Conservation (phyloP, 2,329 filamentous ascomycete species). For the Xylariales sp. region DNA sequence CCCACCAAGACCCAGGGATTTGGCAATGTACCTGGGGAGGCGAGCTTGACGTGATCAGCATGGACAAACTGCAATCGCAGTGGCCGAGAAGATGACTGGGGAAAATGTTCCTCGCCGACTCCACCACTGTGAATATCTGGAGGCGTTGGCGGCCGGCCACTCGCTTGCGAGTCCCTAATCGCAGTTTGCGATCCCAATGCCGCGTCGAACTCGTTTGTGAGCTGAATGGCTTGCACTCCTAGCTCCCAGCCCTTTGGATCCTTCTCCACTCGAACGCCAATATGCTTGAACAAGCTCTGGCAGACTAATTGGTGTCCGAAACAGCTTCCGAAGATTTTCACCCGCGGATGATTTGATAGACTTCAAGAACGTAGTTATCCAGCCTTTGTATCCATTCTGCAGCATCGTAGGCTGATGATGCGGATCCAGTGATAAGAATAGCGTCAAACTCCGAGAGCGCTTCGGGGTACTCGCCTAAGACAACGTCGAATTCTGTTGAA, state of each 20-base stretch:
- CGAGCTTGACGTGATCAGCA: slow-evolving; percentile 16
- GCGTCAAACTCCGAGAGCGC: slow-evolving; percentile 22
- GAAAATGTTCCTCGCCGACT: too few species aligned
- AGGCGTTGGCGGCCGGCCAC: neutral
- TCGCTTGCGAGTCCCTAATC: neutral
- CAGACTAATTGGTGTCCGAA: slow-evolving; percentile 33
- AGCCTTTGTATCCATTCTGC: slow-evolving; percentile 5
- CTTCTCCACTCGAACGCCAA: slow-evolving; percentile 14
- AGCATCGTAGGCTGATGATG: slow-evolving; percentile 12
- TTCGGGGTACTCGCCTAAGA: slow-evolving; percentile 25
- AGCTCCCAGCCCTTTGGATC: slow-evolving; percentile 19
- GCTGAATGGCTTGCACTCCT: slow-evolving; percentile 14
- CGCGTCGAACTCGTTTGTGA: slow-evolving; percentile 14
- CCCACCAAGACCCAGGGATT: slow-evolving; percentile 14
- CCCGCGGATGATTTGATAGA: slow-evolving; percentile 18
- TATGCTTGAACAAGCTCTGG: slow-evolving; percentile 24
- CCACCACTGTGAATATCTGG: too few species aligned
- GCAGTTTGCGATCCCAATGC: slow-evolving; percentile 10
- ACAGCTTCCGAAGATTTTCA: slow-evolving; percentile 34
- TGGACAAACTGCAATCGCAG: slow-evolving; percentile 31
- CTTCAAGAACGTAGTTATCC: slow-evolving; percentile 12
- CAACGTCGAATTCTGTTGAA: slow-evolving; percentile 30
- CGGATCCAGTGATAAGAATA: slow-evolving; percentile 31
- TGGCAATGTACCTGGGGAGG: slow-evolving; percentile 6
- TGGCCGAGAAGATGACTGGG: neutral